Base-by-base conservation (phyloP, 352 stramenopile species). In the Elongisporangium prolatum region DNA sequence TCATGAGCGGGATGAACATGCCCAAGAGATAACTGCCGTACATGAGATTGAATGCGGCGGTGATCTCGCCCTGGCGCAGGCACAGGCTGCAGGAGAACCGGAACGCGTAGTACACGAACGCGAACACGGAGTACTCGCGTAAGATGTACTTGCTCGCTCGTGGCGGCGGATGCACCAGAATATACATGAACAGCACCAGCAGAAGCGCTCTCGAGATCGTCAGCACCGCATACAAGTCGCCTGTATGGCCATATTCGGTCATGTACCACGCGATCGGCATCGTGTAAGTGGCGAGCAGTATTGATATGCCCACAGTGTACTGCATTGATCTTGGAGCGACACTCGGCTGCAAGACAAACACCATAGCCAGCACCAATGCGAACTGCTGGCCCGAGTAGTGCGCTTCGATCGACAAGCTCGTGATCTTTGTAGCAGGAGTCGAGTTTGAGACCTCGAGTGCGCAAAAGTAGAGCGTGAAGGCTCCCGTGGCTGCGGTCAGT, bases 271-370 rank as follows among this genome's bases (percentile, higher is more conserved):
- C 53, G 40, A 69, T 72, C 56, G 61, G 22, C 0, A 75, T 49
- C 9, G 53, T 63, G 57, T 75, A 75, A 13, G 57, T 65, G 0
- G 68, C 67, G 1, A 79, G 21, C 4, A 71, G 8, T 1, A 83
- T 0, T 6, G 72, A 59, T 11, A 74, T 60, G 16, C 16, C 40
- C 9, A 73, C 22, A 0, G 52, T 63, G 14, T 71, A 73, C 5
- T 63, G 44, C 4, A 86, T 17, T 0, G 73, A 74, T 16, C 67
- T 61, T 1, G 57, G 9, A 4, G 75, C 80, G 3, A 83, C n/a
- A 49, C 71, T 86, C 44, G 83, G 83, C 52, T 84, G 60, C 24
- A 74, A 65, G 52, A 83, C 64, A 17, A 83, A 60, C 14, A 82
- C 54, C 16, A 77, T 22, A 21, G 80, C 60, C 25, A 75, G 58